A percentile compares a stretch with the other conserved stretches of the same genome.
Conservation (phyloP, 1,139 yeast species). For the Meyerozyma smithsonii region DNA sequence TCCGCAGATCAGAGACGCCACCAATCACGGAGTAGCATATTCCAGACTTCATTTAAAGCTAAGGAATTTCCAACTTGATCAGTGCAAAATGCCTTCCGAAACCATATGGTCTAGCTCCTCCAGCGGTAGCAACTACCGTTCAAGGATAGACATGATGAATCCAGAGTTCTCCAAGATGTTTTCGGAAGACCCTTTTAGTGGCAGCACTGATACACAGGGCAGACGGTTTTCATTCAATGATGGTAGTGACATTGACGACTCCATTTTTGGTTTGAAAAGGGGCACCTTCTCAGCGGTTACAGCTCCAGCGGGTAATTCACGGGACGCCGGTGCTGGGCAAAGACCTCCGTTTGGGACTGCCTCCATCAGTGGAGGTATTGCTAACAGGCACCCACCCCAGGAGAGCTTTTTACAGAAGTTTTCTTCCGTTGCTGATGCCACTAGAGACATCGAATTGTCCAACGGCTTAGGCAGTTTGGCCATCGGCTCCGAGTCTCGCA, state of each 20-base stretch:
- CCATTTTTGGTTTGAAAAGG: conserved; percentile 41
- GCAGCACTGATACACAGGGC: conserved; percentile 7
- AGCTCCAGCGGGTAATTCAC: conserved; percentile 32
- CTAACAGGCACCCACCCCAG: conserved; percentile 43
- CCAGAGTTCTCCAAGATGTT: conserved; percentile 46
- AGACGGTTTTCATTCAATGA: conserved; percentile 39
- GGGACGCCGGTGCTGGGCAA: conserved; percentile 12
- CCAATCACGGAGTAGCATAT: no score
- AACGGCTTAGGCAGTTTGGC: conserved; percentile 28
- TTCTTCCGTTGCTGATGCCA: conserved; percentile 73
- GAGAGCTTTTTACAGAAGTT: conserved; percentile 62
- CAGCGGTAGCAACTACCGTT: conserved; percentile 22
- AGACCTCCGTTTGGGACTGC: conserved; percentile 51
- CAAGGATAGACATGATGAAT: conserved; percentile 37
- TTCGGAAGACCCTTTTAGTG: conserved; percentile 9
- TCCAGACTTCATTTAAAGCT: background rate
- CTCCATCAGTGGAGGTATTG: conserved; percentile 56
- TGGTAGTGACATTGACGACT: conserved; percentile 40
- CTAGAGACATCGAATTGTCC: conserved; percentile 63
- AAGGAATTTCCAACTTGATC: background rate
- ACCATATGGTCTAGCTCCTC: conserved; percentile 42
- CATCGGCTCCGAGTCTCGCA: conserved; percentile 27
- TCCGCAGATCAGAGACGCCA: background rate
- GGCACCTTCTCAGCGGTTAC: conserved; percentile 48
- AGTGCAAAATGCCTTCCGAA: conserved; percentile 23